Conservation (phyloP, 805 yeast species). For the Yamadazyma sp. region DNA sequence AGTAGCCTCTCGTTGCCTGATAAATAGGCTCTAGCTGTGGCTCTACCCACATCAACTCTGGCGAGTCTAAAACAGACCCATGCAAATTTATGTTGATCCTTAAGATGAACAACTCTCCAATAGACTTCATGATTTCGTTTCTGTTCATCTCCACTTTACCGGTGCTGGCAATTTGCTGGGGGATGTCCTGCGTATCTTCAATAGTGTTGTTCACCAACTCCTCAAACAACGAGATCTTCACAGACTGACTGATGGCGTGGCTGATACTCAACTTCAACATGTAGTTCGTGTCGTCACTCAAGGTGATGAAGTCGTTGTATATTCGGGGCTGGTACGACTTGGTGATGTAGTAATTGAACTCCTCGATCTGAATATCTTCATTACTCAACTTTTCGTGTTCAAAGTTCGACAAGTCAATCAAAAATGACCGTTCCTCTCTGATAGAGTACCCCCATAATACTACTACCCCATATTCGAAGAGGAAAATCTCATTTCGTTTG, state of each 20-base stretch:
- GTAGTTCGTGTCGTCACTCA: constrained; percentile 85
- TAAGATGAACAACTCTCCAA: constrained; percentile 91
- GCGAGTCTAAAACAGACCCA: constrained; percentile 90
- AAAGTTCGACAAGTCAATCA: constrained; percentile 83
- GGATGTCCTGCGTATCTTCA: constrained; percentile 95
- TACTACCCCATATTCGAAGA: constrained; percentile 96
- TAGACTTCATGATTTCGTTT: constrained; percentile 94
- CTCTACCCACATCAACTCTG: constrained; percentile 98
- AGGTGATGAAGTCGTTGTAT: constrained; percentile 91
- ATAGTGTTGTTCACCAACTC: constrained; percentile 95
- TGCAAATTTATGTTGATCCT: constrained; percentile 79
- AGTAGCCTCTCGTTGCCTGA: constrained; percentile 93
- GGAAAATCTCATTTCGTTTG: constrained; percentile 74
- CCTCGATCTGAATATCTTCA: constrained; percentile 92
- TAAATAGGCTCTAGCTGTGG: constrained; percentile 97
- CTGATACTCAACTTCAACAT: constrained; percentile 91
- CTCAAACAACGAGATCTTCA: constrained; percentile 91
- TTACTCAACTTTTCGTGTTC: constrained; percentile 88
- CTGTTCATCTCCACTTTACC: constrained; percentile 95
- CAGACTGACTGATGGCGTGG: constrained; percentile 94
- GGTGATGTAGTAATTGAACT: constrained; percentile 92
- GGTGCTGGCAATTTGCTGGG: constrained; percentile 89
- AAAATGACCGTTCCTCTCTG: constrained; percentile 77
- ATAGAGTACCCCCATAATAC: constrained; percentile 94
- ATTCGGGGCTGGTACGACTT: constrained; percentile 92